Evolutionary conservation across 1,139 yeast species (phyloP).

Genomic region (Scheffersomyces cryptocercus): DNA sequence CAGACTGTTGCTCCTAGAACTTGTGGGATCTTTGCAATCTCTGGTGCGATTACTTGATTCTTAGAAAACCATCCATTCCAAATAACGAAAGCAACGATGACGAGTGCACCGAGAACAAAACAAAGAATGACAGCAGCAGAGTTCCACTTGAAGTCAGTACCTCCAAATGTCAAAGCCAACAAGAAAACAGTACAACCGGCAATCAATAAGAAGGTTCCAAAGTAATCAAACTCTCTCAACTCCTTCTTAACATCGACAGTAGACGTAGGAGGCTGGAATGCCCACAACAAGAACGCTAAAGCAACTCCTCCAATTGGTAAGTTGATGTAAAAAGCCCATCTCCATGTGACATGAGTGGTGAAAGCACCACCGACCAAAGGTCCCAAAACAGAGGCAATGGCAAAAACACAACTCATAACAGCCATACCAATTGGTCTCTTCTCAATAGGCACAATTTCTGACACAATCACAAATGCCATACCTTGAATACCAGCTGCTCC

Average conservation of each 20-base stretch:
- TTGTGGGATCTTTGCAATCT: constrained; percentile 32
- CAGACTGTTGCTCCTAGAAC: constrained; percentile 8
- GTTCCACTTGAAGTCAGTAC: constrained; percentile 45
- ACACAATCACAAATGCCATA: constrained; percentile 25
- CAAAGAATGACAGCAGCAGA: constrained; percentile 57
- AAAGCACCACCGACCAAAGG: constrained; percentile 27
- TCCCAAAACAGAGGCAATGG: constrained; percentile 25
- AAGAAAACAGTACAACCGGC: constrained; percentile 45
- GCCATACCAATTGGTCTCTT: constrained; percentile 25
- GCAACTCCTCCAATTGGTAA: constrained; percentile 68
- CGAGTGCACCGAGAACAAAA: constrained; percentile 54
- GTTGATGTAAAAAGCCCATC: constrained; percentile 78
- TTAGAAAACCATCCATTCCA: constrained; percentile 51
- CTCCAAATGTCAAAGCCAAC: constrained; percentile 55
- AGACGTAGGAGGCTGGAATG: constrained; percentile 59
- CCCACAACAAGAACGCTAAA: constrained; percentile 39
- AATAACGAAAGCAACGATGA: constrained; percentile 36
- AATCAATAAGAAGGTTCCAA: constrained; percentile 44
- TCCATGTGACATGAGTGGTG: constrained; percentile 59
- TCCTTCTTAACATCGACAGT: constrained; percentile 39
- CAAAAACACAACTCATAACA: constrained; percentile 19
- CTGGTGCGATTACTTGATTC: constrained; percentile 47
- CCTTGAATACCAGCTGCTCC: constrained; percentile 37
- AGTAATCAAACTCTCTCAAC: constrained; percentile 44
- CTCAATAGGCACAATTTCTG: constrained; percentile 32